Evolutionary conservation across 768 basidiomycete species (phyloP), one percentile per base, ranked within the genome.

Genomic region (Tephrocybe sp.): DNA sequence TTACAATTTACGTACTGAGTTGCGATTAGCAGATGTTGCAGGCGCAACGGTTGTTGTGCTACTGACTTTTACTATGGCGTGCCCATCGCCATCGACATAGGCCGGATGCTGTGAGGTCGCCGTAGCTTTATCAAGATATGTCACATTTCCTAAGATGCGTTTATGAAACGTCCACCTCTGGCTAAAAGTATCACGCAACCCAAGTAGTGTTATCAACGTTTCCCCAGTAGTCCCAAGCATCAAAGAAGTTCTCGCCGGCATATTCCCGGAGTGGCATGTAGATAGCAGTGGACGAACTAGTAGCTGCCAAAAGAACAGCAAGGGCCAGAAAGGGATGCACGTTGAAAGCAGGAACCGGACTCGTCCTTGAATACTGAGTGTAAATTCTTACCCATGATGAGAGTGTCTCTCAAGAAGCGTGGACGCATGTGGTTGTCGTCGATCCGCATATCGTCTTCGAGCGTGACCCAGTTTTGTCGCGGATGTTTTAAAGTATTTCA

Each of bases 1-100:
- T 18, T 19, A 1, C 35, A 24, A 9, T 15, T n/a, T n/a, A n/a
- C 71, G 36, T 27, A 89, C 87, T 13, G 87, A 72, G 56, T 84
- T 79, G 34, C 89, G 70, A 53, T 80, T 75, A 16, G 69, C 60
- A 13, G 66, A 46, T n/a, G 56, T 52, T 9, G 76, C 74, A 24
- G 60, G 56, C 2, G 73, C 58, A 2, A 87, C 76, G 47, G 73
- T 69, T 6, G 79, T 80, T 1, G 70, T 71, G 55, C 89, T 86
- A 69, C 90, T 89, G 3, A 92, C 90, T 56, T 75, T 80, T 40
- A 92, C 72, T 52, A 92, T 78, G 5, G 79, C 83, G 49, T 82
- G 76, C 5, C 83, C 79, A 3, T 73, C 73, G 35, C 57, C 55
- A 54, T 84, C 82, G 52, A 86, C 64, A 55, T 77, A 86, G 6